Evolutionary conservation across 768 basidiomycete genomes (phyloP).

Genomic region (Termitomyces sp.): DNA sequence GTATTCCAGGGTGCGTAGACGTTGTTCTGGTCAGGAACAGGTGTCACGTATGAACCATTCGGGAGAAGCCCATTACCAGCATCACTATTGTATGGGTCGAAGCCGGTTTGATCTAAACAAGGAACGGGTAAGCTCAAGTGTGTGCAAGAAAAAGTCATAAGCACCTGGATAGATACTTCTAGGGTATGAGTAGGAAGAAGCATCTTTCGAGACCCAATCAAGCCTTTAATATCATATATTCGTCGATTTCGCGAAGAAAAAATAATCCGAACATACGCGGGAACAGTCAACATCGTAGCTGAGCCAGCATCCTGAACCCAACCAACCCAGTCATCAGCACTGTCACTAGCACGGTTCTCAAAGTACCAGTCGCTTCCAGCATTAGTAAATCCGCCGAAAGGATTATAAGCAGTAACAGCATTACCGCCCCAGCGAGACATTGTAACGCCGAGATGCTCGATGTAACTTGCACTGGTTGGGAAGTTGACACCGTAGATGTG

Average conservation of each 20-base stretch:
- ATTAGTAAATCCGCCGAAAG: slow-evolving; percentile 44
- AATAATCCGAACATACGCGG: slow-evolving; percentile 33
- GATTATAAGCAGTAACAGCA: slow-evolving; percentile 52
- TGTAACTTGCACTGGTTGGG: slow-evolving; percentile 40
- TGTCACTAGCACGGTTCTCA: slow-evolving; percentile 41
- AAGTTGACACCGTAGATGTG: slow-evolving; percentile 53
- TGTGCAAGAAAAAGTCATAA: neutral
- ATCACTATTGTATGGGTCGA: slow-evolving; percentile 44
- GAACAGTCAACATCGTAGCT: slow-evolving; percentile 38
- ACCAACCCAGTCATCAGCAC: slow-evolving; percentile 44
- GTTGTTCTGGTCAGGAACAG: slow-evolving; percentile 30
- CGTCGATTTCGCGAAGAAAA: neutral
- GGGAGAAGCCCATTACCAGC: slow-evolving; percentile 45
- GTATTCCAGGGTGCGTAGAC: slow-evolving; percentile 48
- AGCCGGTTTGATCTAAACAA: slow-evolving; percentile 32
- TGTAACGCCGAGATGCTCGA: slow-evolving; percentile 43
- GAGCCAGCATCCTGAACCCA: slow-evolving; percentile 44
- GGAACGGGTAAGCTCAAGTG: neutral
- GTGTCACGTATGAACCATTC: slow-evolving; percentile 41
- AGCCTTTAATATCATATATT: slow-evolving; percentile 27
- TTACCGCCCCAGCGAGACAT: slow-evolving; percentile 53
- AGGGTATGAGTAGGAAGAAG: slow-evolving; percentile 48
- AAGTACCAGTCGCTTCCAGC: slow-evolving; percentile 55
- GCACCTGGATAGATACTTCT: slow-evolving; percentile 37
- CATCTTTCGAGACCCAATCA: slow-evolving; percentile 54